Conservation (phyloP, 1,139 yeast genomes). For the Debaryomycetaceae sp. region DNA sequence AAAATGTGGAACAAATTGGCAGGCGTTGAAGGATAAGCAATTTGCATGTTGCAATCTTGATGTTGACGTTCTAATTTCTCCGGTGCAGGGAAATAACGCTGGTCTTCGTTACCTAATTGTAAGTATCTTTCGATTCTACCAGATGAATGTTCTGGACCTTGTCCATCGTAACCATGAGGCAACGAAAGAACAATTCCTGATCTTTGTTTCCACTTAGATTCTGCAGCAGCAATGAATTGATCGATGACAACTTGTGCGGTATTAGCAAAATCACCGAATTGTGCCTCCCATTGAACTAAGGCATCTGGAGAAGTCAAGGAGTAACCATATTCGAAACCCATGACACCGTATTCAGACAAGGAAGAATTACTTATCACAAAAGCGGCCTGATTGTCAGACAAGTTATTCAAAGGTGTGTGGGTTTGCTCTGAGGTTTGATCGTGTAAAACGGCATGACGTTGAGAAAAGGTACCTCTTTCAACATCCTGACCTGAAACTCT, state of each 20-base stretch:
- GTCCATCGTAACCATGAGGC: constrained; percentile 99
- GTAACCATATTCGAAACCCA: constrained; percentile 99
- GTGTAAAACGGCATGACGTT: constrained; percentile 97
- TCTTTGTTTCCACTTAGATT: constrained; percentile 98
- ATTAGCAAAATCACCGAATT: constrained; percentile 99
- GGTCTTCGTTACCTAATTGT: constrained; percentile 95
- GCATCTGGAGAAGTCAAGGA: constrained; percentile 95
- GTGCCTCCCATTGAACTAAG: constrained; percentile 98
- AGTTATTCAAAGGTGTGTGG: constrained; percentile 79
- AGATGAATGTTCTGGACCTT: constrained; percentile 99
- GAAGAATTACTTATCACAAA: constrained; percentile 94
- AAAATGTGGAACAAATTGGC: constrained; percentile 93
- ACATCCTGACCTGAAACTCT: constrained; percentile 99
- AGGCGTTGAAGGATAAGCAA: constrained; percentile 98
- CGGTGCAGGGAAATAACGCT: constrained; percentile 84
- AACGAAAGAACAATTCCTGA: constrained; percentile 91
- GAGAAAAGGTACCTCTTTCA: constrained; percentile 99
- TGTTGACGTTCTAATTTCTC: constrained; percentile 94
- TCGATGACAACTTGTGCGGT: constrained; percentile 98
- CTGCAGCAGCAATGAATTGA: constrained; percentile 96
- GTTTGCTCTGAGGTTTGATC: constrained; percentile 86
- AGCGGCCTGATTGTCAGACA: constrained; percentile 79
- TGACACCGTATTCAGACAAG: constrained; percentile 95
- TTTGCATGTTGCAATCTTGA: constrained; percentile 97
- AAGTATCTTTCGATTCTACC: constrained; percentile 97